These are phyloP conservation scores for Endothia cerciana DNA, from an alignment of 2,329 filamentous ascomycete species.

Conservation along the genomic window DNA sequence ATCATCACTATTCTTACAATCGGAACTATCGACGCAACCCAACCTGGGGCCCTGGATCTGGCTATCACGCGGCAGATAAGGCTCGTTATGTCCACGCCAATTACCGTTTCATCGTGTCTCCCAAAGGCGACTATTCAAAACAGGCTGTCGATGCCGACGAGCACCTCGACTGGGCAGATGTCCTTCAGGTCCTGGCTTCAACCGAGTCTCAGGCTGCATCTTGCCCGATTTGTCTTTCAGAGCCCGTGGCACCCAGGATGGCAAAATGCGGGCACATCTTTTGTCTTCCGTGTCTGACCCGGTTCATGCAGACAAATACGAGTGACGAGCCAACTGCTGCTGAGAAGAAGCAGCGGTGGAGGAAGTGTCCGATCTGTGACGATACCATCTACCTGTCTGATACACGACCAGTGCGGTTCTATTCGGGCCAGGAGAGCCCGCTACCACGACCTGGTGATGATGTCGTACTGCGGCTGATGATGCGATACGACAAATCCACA, in stretches of 20 bases:
- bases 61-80: slow-evolving; percentile 89
- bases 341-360: slow-evolving; percentile 68
- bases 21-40: slow-evolving; percentile 70
- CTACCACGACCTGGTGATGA: slow-evolving; percentile 83
- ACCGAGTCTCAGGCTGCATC: slow-evolving; percentile 84
- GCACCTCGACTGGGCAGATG: slow-evolving; percentile 86
- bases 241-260: slow-evolving; percentile 93
- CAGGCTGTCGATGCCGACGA: slow-evolving; percentile 87
- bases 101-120: slow-evolving; percentile 94
- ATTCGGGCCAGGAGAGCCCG: slow-evolving; percentile 82
- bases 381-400: slow-evolving; percentile 93
- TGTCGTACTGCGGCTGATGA: slow-evolving; percentile 85
- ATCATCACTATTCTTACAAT: slow-evolving; percentile 52
- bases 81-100: slow-evolving; percentile 91
- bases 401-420: slow-evolving; percentile 86
- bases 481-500: slow-evolving; percentile 78
- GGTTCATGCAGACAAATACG: slow-evolving; percentile 88
- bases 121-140: slow-evolving; percentile 74
- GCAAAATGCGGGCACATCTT: slow-evolving; percentile 97
- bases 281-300: slow-evolving; percentile 88
- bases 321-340: slow-evolving; percentile 62
- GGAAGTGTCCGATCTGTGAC: slow-evolving; percentile 96
- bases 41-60: slow-evolving; percentile 84
- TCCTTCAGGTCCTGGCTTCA: slow-evolving; percentile 90
- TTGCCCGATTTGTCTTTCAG: slow-evolving; percentile 93